phyloP scores from a whole-genome alignment of 2,329 filamentous ascomycete species.

The Ophiostoma triangulosporum region DNA sequence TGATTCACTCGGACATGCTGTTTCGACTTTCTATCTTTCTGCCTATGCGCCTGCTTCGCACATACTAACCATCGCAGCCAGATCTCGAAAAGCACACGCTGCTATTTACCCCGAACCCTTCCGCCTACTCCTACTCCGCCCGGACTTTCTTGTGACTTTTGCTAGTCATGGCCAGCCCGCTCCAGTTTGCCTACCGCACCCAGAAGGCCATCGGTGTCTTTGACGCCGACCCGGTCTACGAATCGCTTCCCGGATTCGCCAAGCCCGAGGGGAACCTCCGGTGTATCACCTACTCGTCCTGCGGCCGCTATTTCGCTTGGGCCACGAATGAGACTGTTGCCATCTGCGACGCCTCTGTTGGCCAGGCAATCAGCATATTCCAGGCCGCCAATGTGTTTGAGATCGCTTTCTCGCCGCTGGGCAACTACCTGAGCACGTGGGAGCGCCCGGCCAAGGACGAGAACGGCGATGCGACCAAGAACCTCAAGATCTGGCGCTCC shows the following conservation, averaged over 20 bases:
- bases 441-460: conserved; percentile 89
- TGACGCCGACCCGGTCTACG: conserved; percentile 81
- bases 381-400: conserved; percentile 80
- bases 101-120: background rate
- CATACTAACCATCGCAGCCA: background rate
- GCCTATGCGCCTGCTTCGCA: background rate
- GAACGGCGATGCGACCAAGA: conserved; percentile 85
- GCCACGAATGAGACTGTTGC: conserved; percentile 76
- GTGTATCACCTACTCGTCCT: conserved; percentile 90
- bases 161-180: conserved; percentile 85
- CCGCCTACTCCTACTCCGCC: conserved; percentile 7
- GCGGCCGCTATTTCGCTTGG: conserved; percentile 93
- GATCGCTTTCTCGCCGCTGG: conserved; percentile 81
- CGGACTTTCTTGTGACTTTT: conserved; percentile 56
- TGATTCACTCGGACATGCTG: background rate
- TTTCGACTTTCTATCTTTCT: background rate
- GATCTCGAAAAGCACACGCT: background rate
- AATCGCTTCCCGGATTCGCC: conserved; percentile 66
- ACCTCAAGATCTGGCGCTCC: conserved; percentile 91
- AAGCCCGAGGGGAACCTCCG: conserved; percentile 89
- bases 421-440: conserved; percentile 92
- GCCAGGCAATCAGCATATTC: conserved; percentile 60
- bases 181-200: conserved; percentile 95
- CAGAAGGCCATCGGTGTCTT: conserved; percentile 91
- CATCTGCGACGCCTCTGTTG: conserved; percentile 69